Conservation (phyloP, 306 rosid genomes). For the Dalbergia cultrata region DNA sequence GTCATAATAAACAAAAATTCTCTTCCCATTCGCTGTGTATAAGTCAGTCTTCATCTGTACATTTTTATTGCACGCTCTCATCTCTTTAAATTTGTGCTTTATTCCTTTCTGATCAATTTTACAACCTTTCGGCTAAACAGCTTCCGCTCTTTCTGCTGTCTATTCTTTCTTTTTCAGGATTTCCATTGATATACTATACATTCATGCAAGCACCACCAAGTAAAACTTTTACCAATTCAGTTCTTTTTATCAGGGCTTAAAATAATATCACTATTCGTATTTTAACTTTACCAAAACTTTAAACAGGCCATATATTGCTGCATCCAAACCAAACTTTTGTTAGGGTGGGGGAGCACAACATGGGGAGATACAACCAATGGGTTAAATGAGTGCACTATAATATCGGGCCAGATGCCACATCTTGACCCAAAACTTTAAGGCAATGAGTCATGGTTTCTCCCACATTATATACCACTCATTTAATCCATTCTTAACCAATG, state of each 20-base stretch:
- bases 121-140: constrained; percentile 55
- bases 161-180: constrained; percentile 10
- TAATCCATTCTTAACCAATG: too few species aligned
- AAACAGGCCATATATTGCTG: constrained; percentile 20
- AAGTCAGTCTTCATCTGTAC: neutral
- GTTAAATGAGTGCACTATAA: too few species aligned
- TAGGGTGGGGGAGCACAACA: too few species aligned
- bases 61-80: constrained; percentile 21
- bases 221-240: constrained; percentile 31
- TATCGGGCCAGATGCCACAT: too few species aligned
- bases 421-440: too few species aligned
- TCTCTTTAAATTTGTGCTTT: constrained; percentile 23
- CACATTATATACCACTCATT: too few species aligned
- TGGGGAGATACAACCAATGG: too few species aligned
- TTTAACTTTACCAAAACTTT: neutral
- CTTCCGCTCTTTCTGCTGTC: constrained; percentile 30
- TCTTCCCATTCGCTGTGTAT: constrained; percentile 14
- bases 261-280: neutral
- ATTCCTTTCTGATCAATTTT: constrained; percentile 4
- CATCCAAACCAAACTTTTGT: constrained; percentile 24
- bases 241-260: constrained; percentile 25
- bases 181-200: neutral
- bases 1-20: neutral
- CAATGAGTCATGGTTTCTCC: too few species aligned
- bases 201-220: constrained; percentile 18